phyloP scores from a whole-genome alignment of 768 basidiomycete genomes.

The Kwoniella sp. region DNA sequence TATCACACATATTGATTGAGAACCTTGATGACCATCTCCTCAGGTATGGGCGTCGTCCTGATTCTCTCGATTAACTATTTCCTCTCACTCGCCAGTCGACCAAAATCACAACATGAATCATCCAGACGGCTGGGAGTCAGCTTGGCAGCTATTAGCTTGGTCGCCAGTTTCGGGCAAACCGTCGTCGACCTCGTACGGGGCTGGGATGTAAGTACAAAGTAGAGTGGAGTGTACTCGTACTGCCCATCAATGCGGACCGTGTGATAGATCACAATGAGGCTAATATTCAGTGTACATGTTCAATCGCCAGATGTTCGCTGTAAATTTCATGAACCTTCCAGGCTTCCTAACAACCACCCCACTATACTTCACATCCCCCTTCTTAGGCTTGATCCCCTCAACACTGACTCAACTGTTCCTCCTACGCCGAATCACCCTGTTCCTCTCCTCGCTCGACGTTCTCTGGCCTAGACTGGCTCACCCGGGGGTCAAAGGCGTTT shows the following conservation, averaged over 20 bases:
- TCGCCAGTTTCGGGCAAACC: slow-evolving; percentile 27
- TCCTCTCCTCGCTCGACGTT: slow-evolving; percentile 31
- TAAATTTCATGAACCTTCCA: slow-evolving; percentile 25
- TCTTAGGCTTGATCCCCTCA: slow-evolving; percentile 37
- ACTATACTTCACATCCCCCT: slow-evolving; percentile 36
- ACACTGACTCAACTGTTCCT: slow-evolving; percentile 40
- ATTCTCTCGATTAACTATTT: slow-evolving; percentile 39
- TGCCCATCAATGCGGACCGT: too few relatives aligned
- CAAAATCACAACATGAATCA: slow-evolving; percentile 17
- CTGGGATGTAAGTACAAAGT: slow-evolving; percentile 37
- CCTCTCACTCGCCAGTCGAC: not conserved
- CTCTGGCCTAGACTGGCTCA: slow-evolving; percentile 35
- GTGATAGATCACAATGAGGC: too few relatives aligned
- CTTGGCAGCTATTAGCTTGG: slow-evolving; percentile 27
- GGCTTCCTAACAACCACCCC: slow-evolving; percentile 25
- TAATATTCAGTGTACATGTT: not conserved
- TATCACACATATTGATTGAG: too few relatives aligned
- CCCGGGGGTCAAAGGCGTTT: slow-evolving; percentile 7
- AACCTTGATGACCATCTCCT: too few relatives aligned
- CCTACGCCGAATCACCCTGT: slow-evolving; percentile 32
- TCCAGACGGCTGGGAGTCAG: slow-evolving; percentile 23
- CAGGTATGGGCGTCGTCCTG: slow-evolving; percentile 42
- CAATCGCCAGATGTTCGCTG: slow-evolving; percentile 38
- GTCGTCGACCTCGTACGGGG: slow-evolving; percentile 30
- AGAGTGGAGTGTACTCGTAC: not conserved